These are phyloP conservation scores for Spiraea crenata DNA, from an alignment of 331 rosid species.

Conservation along the genomic window DNA sequence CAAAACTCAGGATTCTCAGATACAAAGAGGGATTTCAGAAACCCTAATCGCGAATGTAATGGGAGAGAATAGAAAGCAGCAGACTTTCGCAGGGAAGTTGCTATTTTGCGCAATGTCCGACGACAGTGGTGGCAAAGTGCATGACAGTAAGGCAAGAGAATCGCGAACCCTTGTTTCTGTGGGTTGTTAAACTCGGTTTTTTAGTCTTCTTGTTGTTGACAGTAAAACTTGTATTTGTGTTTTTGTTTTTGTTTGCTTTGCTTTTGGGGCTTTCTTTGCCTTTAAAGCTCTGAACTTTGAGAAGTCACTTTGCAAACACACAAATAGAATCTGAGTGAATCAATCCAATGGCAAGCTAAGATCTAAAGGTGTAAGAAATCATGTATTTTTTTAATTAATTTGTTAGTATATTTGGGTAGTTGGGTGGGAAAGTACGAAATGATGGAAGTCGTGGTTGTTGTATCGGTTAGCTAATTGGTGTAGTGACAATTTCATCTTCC, in stretches of 20 bases:
- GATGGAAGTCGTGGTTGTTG: background rate
- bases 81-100: constrained; percentile 3
- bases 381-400: background rate
- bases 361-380: background rate
- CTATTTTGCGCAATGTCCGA: constrained; percentile 35
- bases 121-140: constrained; percentile 42
- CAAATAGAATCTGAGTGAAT: background rate
- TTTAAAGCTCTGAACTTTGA: background rate
- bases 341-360: background rate
- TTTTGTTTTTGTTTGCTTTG: background rate
- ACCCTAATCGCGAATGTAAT: constrained; percentile 13
- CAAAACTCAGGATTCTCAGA: constrained; percentile 34
- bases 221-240: background rate
- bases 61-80: constrained; percentile 16
- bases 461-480: no score
- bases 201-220: background rate
- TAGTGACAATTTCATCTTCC: no score
- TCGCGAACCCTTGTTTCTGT: constrained; percentile 12
- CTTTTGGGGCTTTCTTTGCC: background rate
- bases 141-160: constrained; percentile 49
- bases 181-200: background rate
- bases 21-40: background rate
- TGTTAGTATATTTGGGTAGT: background rate
- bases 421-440: background rate
- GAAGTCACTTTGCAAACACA: background rate